Conservation (phyloP, 345 rosid species). For the Aquilaria sinensis region DNA sequence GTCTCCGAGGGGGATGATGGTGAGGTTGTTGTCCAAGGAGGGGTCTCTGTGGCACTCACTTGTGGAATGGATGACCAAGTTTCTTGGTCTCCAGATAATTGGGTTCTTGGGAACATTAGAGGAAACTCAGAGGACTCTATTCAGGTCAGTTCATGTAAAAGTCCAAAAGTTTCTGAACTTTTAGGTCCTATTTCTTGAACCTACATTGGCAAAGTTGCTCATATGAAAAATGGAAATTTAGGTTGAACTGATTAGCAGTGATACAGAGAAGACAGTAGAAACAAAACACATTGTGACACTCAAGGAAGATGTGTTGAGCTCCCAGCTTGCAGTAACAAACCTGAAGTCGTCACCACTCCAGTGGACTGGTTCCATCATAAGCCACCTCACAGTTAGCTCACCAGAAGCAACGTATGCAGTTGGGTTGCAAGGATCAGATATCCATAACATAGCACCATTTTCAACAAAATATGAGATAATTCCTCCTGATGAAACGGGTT, state of each 20-base stretch:
- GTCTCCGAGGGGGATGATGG: constrained; percentile 56
- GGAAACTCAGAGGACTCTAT: constrained; percentile 52
- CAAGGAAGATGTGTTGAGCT: constrained; percentile 43
- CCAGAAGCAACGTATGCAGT: constrained; percentile 79
- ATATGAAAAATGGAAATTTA: constrained; percentile 18
- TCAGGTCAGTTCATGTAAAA: constrained; percentile 26
- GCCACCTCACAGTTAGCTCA: constrained; percentile 78
- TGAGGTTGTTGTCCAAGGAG: constrained; percentile 61
- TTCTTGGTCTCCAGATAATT: constrained; percentile 42
- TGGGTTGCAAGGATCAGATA: constrained; percentile 69
- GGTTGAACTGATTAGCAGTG: constrained; percentile 55
- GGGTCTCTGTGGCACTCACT: constrained; percentile 47
- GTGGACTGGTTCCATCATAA: constrained; percentile 44
- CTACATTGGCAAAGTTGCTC: not conserved
- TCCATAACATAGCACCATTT: constrained; percentile 31
- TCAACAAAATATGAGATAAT: constrained; percentile 30
- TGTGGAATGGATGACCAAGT: constrained; percentile 30
- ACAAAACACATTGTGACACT: constrained; percentile 48
- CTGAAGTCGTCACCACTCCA: constrained; percentile 27
- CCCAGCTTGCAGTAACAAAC: constrained; percentile 51
- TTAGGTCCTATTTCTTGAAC: not conserved
- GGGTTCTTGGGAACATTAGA: constrained; percentile 47
- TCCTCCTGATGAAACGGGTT: constrained; percentile 36
- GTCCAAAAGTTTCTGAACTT: not conserved
- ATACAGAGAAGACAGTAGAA: constrained; percentile 40